Conservation (phyloP, 768 basidiomycete genomes). For the Chlorophyllum brunneum region DNA sequence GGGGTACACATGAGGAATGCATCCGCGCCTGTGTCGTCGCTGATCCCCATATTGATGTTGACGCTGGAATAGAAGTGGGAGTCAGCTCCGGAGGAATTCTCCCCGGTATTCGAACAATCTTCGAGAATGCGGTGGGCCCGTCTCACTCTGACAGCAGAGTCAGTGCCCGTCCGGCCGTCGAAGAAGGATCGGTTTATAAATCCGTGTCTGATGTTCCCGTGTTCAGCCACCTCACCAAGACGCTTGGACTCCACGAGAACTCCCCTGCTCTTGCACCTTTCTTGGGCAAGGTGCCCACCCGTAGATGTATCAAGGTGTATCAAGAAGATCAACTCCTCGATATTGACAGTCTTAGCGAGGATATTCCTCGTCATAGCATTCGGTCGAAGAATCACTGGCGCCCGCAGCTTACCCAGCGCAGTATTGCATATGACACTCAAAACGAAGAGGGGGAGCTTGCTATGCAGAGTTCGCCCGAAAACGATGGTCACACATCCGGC, state of each 20-base stretch:
- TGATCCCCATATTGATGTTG: constrained; percentile 35
- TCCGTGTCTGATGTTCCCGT: constrained; percentile 8
- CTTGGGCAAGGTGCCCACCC: constrained; percentile 38
- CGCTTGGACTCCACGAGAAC: constrained; percentile 46
- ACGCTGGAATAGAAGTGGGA: constrained; percentile 41
- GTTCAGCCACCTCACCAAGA: constrained; percentile 30
- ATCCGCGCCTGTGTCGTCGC: constrained; percentile 45
- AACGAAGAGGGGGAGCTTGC: neutral
- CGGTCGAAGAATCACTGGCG: constrained; percentile 23
- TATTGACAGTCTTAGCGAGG: constrained; percentile 21
- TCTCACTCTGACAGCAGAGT: constrained; percentile 1
- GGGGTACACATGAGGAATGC: constrained; percentile 55
- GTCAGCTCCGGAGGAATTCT: constrained; percentile 36
- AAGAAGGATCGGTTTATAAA: constrained; percentile 9
- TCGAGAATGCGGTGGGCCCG: constrained; percentile 43
- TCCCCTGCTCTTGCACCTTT: constrained; percentile 47
- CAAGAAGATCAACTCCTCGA: constrained; percentile 35
- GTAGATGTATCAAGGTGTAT: constrained; percentile 40
- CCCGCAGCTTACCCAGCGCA: constrained; percentile 34
- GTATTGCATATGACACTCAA: constrained; percentile 11
- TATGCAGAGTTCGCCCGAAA: neutral
- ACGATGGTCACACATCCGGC: neutral
- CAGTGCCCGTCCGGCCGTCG: neutral
- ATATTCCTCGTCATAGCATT: neutral
- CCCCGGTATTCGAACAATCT: constrained; percentile 45